Base-by-base conservation (phyloP, 805 yeast species). In the Sugiyamaella chiloensis region DNA sequence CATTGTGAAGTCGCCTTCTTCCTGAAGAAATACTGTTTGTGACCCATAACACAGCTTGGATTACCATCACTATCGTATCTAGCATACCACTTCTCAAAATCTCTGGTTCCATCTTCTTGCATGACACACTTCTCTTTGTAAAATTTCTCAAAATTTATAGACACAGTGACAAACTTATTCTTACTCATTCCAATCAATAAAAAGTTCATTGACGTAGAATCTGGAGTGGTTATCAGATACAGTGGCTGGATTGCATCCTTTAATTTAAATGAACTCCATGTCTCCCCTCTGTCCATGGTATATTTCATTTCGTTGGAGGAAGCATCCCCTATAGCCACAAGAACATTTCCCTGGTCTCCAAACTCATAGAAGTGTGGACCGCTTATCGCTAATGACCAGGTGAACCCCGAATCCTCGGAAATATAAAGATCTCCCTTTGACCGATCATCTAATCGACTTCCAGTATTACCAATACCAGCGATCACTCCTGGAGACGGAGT, bases 301-400 rank as follows among this genome's bases (percentile, higher is more conserved):
- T 73, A 87, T 46, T 62, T 68, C 36, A 72, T 55, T 29, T 65
- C 65, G n/a, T 65, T 55, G n/a, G 66, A 59, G 3, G 63, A 60
- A 5, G 64, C 63, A 44, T 71, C 70, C 0, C 61, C 57, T 3
- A 78, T 63, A 1, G 87, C 84, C 2, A 84, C 63, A 14, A 86
- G 74, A 8, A 87, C 63, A 58, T 87, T 85, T 27, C 96, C 96
- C 50, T 76, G 78, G 63, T 87, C 95, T 40, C 91, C 95, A 66
- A 80, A 81, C 1, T 80, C 73, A 52, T 76, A 79, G 2, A 71
- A 51, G 31, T 78, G 70, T 2, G 86, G 77, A 36, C 71, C 74
- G 21, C 78, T 77, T 11, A 79, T 56, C 1, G 80, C 76, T 47
- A 69, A 61, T 23, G 66, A 64, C 96, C 96, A 87, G 0, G 83